These are phyloP conservation scores for Isabelozyma gotoi DNA, from an alignment of 805 yeast genomes.

Conservation along the genomic window DNA sequence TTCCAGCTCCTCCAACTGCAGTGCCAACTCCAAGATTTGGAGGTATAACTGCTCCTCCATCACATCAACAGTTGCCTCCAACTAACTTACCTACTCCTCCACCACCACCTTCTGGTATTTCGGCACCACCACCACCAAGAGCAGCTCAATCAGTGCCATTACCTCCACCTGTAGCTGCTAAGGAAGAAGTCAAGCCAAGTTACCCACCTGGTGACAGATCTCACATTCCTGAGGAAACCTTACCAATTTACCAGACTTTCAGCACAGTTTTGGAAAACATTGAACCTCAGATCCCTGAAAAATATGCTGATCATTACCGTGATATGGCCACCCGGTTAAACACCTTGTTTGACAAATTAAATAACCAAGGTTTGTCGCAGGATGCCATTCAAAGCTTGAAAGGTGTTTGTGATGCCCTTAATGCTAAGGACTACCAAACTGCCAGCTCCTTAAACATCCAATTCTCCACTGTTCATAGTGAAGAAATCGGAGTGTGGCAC, in stretches of 20 bases:
- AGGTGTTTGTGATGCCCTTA: conserved; percentile 50
- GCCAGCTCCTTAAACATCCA: conserved; percentile 60
- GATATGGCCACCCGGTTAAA: conserved; percentile 84
- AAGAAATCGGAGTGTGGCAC: conserved; percentile 89
- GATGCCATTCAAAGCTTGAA: conserved; percentile 56
- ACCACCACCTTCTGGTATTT: conserved; percentile 23
- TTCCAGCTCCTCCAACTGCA: conserved; percentile 7
- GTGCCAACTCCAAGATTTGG: conserved; percentile 4
- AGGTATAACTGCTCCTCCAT: conserved; percentile 4
- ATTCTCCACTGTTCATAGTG: conserved; percentile 61
- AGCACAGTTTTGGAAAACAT: conserved; percentile 56
- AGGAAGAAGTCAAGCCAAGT: conserved; percentile 18
- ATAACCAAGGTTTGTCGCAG: conserved; percentile 62
- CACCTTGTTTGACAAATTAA: conserved; percentile 74
- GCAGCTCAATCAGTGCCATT: conserved; percentile 29
- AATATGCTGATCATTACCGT: conserved; percentile 65
- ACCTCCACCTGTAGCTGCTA: conserved; percentile 22
- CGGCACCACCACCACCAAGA: conserved; percentile 23
- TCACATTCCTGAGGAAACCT: conserved; percentile 59
- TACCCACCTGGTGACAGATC: conserved; percentile 67
- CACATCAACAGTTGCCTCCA: conserved; percentile 9
- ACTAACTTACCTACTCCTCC: conserved; percentile 17
- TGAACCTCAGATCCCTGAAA: conserved; percentile 73
- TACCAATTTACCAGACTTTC: conserved; percentile 60
- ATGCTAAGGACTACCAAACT: conserved; percentile 50